These are phyloP conservation scores for Pseudonitzschia multiseries DNA, from an alignment of 108 stramenopile species.

Conservation along the genomic window DNA sequence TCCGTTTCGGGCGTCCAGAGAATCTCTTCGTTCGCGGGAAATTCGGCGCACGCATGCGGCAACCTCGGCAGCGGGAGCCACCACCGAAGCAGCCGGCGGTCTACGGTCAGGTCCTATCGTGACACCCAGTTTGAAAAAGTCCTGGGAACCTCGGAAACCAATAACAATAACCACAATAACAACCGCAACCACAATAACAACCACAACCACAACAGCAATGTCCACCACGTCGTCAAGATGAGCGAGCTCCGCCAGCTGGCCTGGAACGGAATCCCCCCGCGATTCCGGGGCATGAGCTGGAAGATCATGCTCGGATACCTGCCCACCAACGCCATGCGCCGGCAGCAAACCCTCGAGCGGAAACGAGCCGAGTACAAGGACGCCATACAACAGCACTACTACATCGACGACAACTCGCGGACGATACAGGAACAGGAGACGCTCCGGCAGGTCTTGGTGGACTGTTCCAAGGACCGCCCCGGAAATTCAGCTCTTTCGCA, in stretches of 20 bases:
- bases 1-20: background rate
- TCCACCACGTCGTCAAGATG: slow-evolving; percentile 52
- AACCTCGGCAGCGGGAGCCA: background rate
- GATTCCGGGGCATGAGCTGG: slow-evolving; percentile 70
- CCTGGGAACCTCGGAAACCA: slow-evolving; percentile 20
- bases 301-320: slow-evolving; percentile 79
- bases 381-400: slow-evolving; percentile 81
- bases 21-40: background rate
- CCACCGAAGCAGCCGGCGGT: background rate
- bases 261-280: slow-evolving; percentile 84
- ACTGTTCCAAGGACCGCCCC: slow-evolving; percentile 96
- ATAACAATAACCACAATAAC: background rate
- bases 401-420: slow-evolving; percentile 78
- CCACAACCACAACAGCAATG: background rate
- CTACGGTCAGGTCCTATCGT: slow-evolving; percentile 36
- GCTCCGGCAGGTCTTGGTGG: slow-evolving; percentile 94
- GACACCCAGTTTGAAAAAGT: slow-evolving; percentile 63
- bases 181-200: background rate
- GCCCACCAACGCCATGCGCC: slow-evolving; percentile 70
- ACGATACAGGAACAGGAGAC: slow-evolving; percentile 93
- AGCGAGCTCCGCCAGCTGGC: slow-evolving; percentile 61
- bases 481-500: slow-evolving; percentile 90
- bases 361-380: slow-evolving; percentile 83
- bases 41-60: background rate
- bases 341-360: slow-evolving; percentile 54